Evolutionary conservation across 768 basidiomycete species (phyloP), one percentile per base, ranked within the genome.

Genomic region (Hydnomerulius pinastri): DNA sequence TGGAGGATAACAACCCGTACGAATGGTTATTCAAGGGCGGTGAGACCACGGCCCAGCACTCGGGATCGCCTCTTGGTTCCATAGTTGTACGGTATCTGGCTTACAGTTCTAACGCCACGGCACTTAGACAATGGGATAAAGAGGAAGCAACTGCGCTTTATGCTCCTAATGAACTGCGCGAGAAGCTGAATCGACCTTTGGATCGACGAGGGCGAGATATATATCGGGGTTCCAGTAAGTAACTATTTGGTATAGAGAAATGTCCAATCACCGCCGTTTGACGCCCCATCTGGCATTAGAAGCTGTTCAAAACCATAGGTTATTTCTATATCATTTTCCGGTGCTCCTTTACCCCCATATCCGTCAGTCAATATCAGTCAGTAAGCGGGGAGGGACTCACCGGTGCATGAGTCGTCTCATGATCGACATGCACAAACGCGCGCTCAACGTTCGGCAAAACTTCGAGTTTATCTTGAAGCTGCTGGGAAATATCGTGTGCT

Each of bases 361-460:
- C 8, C 32, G 43, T 24, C 36, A 46, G 44, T 20, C 6, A 18
- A 24, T 38, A 23, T 12, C n/a, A 28, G 40, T 23, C 15, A 21
- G 20, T 9, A 20, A 55, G 28, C 18, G 25, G 18, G 29, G 21
- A 38, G 1, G 48, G 25, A 60, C 77, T 39, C 48, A 85, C 84
- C 10, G 83, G 83, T 13, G 73, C 61, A 70, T 95, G 93, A n/a
- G 85, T 87, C 5, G 88, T 87, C 71, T 96, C 94, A 61, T 96
- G 87, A 70, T 97, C 94, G 51, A 96, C 91, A 64, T 97, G 94
- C 21, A 97, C 92, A 67, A 95, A 97, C 30, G 94, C 94, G 30
- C 94, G 77, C 55, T 90, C 93, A 36, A 97, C 94, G 60, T 91
- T 88, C 2, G 93, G 92, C 32, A 97, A 73, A 13, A 83, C 80